Conservation (phyloP, 2,329 filamentous ascomycete species). For the Aspergillus udagawae region DNA sequence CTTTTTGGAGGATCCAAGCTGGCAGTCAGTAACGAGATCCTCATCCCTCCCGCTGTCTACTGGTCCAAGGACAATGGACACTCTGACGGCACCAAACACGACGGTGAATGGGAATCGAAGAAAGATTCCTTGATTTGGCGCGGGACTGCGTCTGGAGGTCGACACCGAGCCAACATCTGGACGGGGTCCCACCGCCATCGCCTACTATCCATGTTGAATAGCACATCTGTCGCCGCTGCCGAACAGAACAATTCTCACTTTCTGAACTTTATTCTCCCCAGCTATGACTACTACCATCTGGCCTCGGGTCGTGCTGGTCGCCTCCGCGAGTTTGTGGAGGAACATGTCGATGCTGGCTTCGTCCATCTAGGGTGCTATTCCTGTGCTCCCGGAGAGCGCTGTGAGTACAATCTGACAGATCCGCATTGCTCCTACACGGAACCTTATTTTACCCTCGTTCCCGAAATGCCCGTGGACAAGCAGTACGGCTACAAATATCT, state of each 20-base stretch:
- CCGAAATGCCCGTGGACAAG: constrained; percentile 28
- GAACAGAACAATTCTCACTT: constrained; percentile 39
- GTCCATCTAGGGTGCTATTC: constrained; percentile 45
- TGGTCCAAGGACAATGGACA: constrained; percentile 44
- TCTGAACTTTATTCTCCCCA: constrained; percentile 24
- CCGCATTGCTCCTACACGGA: constrained; percentile 46
- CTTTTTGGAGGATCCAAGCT: constrained; percentile 51
- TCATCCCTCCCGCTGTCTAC: constrained; percentile 50
- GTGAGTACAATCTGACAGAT: neutral
- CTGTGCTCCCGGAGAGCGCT: too few relatives aligned
- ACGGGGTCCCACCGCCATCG: constrained; percentile 70
- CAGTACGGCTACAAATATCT: constrained; percentile 61
- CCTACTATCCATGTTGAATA: constrained; percentile 70
- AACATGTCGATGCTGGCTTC: constrained; percentile 41
- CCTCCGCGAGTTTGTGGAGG: constrained; percentile 39
- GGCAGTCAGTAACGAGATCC: constrained; percentile 49
- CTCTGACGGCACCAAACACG: constrained; percentile 35
- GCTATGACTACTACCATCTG: constrained; percentile 43
- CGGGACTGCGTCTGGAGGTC: constrained; percentile 46
- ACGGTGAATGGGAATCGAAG: constrained; percentile 42
- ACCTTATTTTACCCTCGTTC: constrained; percentile 33
- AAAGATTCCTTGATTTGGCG: constrained; percentile 43
- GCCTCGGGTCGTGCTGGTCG: constrained; percentile 22
- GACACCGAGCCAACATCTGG: constrained; percentile 57
- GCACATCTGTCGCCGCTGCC: constrained; percentile 52